phyloP scores from a whole-genome alignment of 345 rosid species.

The Xanthoceras sorbifolium region DNA sequence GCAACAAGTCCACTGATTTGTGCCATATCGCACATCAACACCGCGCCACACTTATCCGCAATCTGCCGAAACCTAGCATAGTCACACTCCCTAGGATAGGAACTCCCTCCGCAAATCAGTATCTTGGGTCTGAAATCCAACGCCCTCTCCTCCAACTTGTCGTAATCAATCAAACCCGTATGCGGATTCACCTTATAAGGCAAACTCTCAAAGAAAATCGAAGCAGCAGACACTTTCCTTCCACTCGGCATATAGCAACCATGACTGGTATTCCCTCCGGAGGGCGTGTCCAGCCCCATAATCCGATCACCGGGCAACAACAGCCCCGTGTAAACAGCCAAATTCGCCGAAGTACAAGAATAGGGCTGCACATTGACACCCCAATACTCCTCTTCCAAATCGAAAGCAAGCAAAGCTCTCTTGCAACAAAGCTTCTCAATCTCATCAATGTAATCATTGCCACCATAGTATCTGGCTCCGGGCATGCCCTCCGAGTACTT shows the following conservation, averaged over 20 bases:
- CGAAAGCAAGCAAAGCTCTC: constrained; percentile 70
- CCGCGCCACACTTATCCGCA: constrained; percentile 78
- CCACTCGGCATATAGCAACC: constrained; percentile 77
- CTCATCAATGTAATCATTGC: constrained; percentile 72
- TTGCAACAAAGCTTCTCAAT: constrained; percentile 68
- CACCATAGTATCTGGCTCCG: constrained; percentile 71
- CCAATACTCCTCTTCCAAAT: constrained; percentile 58
- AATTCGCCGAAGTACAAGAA: constrained; percentile 79
- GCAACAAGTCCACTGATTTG: constrained; percentile 86
- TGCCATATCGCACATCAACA: constrained; percentile 78
- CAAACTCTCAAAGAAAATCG: constrained; percentile 83
- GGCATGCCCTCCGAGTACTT: constrained; percentile 81
- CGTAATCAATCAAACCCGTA: constrained; percentile 70
- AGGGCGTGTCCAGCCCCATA: constrained; percentile 77
- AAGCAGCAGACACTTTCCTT: constrained; percentile 73
- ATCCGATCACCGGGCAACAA: constrained; percentile 68
- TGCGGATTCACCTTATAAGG: constrained; percentile 77
- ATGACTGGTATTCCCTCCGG: constrained; percentile 82
- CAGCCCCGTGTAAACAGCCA: constrained; percentile 67
- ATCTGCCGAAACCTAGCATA: constrained; percentile 74
- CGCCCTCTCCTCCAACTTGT: constrained; percentile 83
- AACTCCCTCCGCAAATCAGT: constrained; percentile 88
- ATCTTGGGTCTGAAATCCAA: constrained; percentile 82
- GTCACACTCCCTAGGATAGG: constrained; percentile 84
- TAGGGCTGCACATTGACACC: constrained; percentile 88